These are phyloP conservation scores for Mycena olivaceomarginata DNA, from an alignment of 768 basidiomycete species.

Conservation along the genomic window DNA sequence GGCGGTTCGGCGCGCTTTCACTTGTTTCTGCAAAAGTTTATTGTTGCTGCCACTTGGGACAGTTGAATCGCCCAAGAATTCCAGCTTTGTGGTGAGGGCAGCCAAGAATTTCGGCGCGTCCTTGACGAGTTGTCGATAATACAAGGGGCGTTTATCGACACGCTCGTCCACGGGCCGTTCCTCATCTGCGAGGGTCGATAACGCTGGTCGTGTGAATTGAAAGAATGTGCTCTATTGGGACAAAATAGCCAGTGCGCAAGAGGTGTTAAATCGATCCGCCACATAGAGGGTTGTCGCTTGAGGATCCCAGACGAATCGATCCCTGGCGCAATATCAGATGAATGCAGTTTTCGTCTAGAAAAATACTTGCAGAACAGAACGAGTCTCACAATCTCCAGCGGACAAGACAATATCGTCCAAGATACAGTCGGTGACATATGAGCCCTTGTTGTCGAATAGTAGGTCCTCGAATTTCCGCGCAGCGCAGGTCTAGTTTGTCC, in stretches of 20 bases:
- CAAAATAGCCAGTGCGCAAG: conserved; percentile 48
- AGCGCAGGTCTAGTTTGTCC: conserved; percentile 81
- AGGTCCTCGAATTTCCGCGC: conserved; percentile 64
- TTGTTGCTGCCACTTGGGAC: conserved; percentile 11
- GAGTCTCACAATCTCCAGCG: conserved; percentile 28
- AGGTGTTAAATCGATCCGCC: conserved; percentile 45
- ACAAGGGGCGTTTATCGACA: conserved; percentile 22
- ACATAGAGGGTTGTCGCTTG: conserved; percentile 52
- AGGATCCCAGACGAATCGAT: conserved; percentile 52
- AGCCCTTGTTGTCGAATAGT: conserved; percentile 22
- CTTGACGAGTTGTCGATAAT: conserved; percentile 36
- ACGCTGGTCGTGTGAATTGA: conserved; percentile 27
- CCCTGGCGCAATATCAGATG: conserved; percentile 24
- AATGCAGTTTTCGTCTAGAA: neutral
- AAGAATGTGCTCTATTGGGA: conserved; percentile 49
- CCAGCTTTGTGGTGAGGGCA: conserved; percentile 30
- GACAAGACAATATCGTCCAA: conserved; percentile 19
- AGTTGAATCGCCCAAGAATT: conserved; percentile 9
- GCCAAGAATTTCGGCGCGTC: conserved; percentile 35
- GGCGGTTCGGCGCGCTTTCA: conserved; percentile 36
- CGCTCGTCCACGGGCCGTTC: conserved; percentile 35
- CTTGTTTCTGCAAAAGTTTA: conserved; percentile 53
- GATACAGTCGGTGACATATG: conserved; percentile 11
- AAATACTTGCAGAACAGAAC: conserved; percentile 34
- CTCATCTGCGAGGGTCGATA: conserved; percentile 32